These are phyloP conservation scores for Solanum chmielewskii DNA, from an alignment of 257 asterid species.

Conservation along the genomic window DNA sequence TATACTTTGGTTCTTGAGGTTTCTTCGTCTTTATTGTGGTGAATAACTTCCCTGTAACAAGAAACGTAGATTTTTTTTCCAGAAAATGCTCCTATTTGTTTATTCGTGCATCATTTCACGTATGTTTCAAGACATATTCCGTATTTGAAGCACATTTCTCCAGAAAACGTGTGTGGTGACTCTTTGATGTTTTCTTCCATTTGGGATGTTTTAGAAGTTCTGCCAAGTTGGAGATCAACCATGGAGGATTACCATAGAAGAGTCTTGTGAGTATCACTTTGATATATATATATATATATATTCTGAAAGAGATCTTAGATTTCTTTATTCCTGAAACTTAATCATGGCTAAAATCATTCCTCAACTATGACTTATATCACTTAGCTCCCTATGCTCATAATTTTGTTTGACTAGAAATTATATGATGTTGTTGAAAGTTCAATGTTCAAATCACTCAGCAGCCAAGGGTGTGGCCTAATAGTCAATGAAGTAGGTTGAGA, in stretches of 20 bases:
- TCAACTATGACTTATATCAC: not conserved
- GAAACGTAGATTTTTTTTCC: not conserved
- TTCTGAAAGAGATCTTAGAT: not conserved
- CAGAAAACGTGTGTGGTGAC: not conserved
- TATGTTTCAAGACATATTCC: not conserved
- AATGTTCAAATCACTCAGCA: not conserved
- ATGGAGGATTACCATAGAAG: constrained; percentile 36
- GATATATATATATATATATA: not conserved
- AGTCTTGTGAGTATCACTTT: constrained; percentile 28
- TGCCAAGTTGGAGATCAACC: constrained; percentile 43
- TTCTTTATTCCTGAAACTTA: not conserved
- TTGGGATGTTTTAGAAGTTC: constrained; percentile 14
- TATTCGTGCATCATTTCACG: not conserved
- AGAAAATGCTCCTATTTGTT: not conserved
- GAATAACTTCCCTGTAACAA: not conserved
- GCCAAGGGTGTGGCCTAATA: not conserved
- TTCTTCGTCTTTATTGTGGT: not conserved
- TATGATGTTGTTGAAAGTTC: not conserved
- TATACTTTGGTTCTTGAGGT: not conserved
- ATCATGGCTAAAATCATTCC: not conserved
- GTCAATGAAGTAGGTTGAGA: not conserved
- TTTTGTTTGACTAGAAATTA: not conserved
- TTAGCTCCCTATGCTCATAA: not conserved
- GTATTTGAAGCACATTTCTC: not conserved
- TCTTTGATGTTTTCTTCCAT: not conserved